These are phyloP conservation scores for Saitozyma sp. DNA, from an alignment of 768 basidiomycete genomes.

Conservation along the genomic window DNA sequence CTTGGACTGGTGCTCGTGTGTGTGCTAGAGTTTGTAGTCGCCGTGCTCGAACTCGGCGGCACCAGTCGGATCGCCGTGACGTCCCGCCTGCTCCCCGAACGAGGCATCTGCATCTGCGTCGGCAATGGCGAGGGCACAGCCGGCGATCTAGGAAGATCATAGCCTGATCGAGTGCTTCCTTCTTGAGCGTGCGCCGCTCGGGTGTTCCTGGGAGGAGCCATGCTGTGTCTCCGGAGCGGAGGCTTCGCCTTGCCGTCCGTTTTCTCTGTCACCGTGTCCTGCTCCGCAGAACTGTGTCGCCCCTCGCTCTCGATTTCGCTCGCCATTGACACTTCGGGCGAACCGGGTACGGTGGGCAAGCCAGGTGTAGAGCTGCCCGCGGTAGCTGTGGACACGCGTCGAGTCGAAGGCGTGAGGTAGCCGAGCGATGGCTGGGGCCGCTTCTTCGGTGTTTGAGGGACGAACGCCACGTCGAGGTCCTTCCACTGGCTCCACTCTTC, in stretches of 20 bases:
- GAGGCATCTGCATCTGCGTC: too few relatives aligned
- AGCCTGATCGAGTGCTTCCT: too few relatives aligned
- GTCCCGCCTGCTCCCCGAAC: constrained; percentile 9
- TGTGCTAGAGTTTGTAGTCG: too few relatives aligned
- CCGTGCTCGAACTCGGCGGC: too few relatives aligned
- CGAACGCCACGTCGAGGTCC: constrained; percentile 40
- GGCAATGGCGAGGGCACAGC: too few relatives aligned
- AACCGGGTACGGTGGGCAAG: constrained; percentile 33
- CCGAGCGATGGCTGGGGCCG: constrained; percentile 37
- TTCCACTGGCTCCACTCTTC: not conserved
- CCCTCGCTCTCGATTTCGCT: too few relatives aligned
- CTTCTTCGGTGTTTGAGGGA: constrained; percentile 41
- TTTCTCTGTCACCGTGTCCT: not conserved
- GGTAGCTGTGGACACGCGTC: constrained; percentile 20
- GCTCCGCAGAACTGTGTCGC: too few relatives aligned
- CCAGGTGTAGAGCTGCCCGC: constrained; percentile 23
- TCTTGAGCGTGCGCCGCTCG: too few relatives aligned
- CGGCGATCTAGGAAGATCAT: too few relatives aligned
- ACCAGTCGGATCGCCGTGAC: constrained; percentile 14
- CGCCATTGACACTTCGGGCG: constrained; percentile 11
- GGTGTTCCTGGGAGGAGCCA: too few relatives aligned
- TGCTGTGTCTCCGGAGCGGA: too few relatives aligned
- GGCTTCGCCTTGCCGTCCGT: not conserved
- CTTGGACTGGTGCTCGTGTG: too few relatives aligned
- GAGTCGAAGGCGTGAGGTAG: constrained; percentile 36